Evolutionary conservation across 768 basidiomycete species (phyloP), one percentile per base, ranked within the genome.

Genomic region (Suillus hirtellus): DNA sequence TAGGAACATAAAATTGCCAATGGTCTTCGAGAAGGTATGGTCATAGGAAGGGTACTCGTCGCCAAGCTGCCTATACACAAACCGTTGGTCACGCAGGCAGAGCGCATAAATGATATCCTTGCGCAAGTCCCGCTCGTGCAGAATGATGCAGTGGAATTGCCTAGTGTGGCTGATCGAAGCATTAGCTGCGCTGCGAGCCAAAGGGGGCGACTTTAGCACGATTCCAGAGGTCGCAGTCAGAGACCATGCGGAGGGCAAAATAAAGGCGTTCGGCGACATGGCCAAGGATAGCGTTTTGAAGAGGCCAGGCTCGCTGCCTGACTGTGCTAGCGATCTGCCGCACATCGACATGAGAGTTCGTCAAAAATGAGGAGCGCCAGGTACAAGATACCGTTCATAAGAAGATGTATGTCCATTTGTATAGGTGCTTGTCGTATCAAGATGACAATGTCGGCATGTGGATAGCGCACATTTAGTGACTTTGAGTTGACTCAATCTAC

Each of bases 271-370:
- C 4, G 27, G 50, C 27, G 50, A 52, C 9, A 17, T 10, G 27
- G 50, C 27, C 15, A 52, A 52, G 50, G 50, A 52, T 10, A 52
- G 9, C 11, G 27, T 52, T 31, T 52, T 31, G 27, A 52, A 52
- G 27, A 10, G 27, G 50, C 2, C 27, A 52, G 49, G 24, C 24
- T 15, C 24, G 14, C 24, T 50, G 24, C 27, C 17, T 1, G 9
- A 10, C 27, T 52, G 50, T 10, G 50, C 50, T 52, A 52, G 4
- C 27, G 17, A 52, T 31, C 27, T 52, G 27, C 27, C 17, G 9
- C 50, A 52, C 10, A 31, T 52, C 17, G 17, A 52, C 17, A 52
- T 52, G 50, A 52, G 50, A 31, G 50, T 52, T 52, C 50, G 27
- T 52, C 9, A 19, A 52, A 31, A 52, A 52, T 50, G 49, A 50